Base-by-base conservation (phyloP, 179 eudicot genomes). In the Actinidia arguta region DNA sequence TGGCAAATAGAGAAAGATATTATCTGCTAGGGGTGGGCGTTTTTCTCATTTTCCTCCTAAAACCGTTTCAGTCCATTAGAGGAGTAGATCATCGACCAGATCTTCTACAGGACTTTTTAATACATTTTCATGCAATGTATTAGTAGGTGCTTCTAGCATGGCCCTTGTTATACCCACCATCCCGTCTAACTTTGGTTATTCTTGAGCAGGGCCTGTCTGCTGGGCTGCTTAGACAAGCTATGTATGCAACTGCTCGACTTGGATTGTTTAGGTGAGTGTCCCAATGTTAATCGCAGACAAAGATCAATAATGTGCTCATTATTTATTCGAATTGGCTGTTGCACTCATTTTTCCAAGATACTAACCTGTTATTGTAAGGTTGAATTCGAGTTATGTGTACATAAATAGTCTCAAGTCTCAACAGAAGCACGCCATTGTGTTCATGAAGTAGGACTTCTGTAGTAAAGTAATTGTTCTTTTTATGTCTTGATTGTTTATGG, bases 161-260 rank as follows among this genome's bases (percentile, higher is more conserved):
- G 7, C 42, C 6, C 31, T 78, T 82, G 58, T 52, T 62, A 46
- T 73, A 27, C 17, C 6, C 42, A 31, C 24, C 74, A 4, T 13
- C 2, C 16, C 58, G 54, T 24, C 55, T 80, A 69, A 78, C 62
- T 77, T 73, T 0, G 64, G 6, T 72, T 81, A 48, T 56, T 50
- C 76, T 64, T 83, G 85, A 56, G 36, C 94, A 95, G 98, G 98
- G 98, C 66, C 86, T 95, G 59, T 91, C 98, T 69, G 98, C 98
- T 73, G 98, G 98, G 78, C 89, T 95, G 86, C 95, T 95, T 58
- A 87, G 98, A 85, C 98, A 95, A 86, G 98, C 98, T 73, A 95
- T 98, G 48, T 95, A 94, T 63, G 94, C 98, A 73, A 95, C 98
- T 51, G 98, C 94, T 11, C 93, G 98, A 36, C 95, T 95, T 83